A percentile compares a stretch with the other conserved stretches of the same genome.
Evolutionary conservation across 495 filamentous ascomycete genomes (phyloP).

Genomic region (Aspergillus mulundensis): DNA sequence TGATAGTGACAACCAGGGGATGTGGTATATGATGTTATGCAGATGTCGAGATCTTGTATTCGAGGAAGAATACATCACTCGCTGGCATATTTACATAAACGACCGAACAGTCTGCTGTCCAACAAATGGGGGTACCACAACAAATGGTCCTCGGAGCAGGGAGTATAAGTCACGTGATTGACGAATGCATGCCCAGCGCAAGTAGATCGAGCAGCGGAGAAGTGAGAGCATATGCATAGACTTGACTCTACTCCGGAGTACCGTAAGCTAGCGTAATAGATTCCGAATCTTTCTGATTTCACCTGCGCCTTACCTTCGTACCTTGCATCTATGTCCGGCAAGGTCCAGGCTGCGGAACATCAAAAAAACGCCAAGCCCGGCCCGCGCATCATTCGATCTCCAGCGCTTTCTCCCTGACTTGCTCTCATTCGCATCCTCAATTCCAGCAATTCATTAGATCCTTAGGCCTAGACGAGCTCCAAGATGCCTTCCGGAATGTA

Average conservation of each 20-base stretch:
- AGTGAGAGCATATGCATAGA: no score
- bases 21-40: not conserved
- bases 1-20: not conserved
- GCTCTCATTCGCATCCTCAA: not conserved
- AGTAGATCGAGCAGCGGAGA: not conserved
- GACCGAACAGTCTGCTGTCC: not conserved
- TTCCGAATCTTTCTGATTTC: no score
- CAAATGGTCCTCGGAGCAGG: not conserved
- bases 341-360: not conserved
- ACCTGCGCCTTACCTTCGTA: no score
- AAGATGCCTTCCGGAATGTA: slow-evolving; percentile 45
- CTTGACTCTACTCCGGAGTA: no score
- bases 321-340: not conserved
- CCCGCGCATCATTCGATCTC: not conserved
- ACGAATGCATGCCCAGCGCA: not conserved
- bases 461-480: not conserved
- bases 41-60: not conserved
- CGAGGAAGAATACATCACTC: not conserved
- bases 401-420: not conserved
- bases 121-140: no score
- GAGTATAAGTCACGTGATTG: not conserved
- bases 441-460: not conserved
- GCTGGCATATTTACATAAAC: not conserved
- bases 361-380: not conserved
- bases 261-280: not conserved